Evolutionary conservation across 164 flowering plant species (phyloP), one percentile per base, ranked within the genome.

Genomic region (Macadamia integrifolia): DNA sequence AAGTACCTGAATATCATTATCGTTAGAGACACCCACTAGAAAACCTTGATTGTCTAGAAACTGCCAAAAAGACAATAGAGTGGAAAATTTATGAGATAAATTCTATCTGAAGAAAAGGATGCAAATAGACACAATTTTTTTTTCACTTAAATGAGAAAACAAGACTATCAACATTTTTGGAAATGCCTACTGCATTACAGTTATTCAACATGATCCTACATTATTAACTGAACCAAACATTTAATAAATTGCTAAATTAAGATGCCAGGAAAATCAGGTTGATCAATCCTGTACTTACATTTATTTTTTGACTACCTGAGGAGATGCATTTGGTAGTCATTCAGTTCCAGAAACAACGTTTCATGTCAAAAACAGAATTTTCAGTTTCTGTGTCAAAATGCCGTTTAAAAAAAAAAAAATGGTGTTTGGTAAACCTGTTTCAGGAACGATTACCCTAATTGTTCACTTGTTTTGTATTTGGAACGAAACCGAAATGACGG

Each of bases 21-120:
- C 95, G 78, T 78, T 88, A 55, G 97, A 83, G 77, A 93, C 75
- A 63, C 88, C 80, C 71, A 76, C 86, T 46, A 93, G 82, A 77
- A 83, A 88, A 44, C 98, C 98, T 83, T 87, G 88, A 73, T 93
- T 93, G 62, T 85, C 82, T 57, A 93, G 78, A 78, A 93, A 93
- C 98, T 93, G 91, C 60, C 13, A 66, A 58, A 63, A 77, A 65
- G 48, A 60, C 12, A 29, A 12, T 60, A 18, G 1, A 23, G 23
- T 32, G 32, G 14, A 29, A 46, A 46, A 2, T 35, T 11, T 31
- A 23, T 23, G 28, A 10, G n/a, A 60, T 32, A 31, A 46, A 46
- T 11, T 31, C 15, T 31, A 6, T 7, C 43, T 17, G 5, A 35
- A 60, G 12, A 32, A 53, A 13, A 4, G 6, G 17, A 53, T 14